These are phyloP conservation scores for Eleusine coracana DNA, from an alignment of 176 grass and related monocot species.

Conservation along the genomic window DNA sequence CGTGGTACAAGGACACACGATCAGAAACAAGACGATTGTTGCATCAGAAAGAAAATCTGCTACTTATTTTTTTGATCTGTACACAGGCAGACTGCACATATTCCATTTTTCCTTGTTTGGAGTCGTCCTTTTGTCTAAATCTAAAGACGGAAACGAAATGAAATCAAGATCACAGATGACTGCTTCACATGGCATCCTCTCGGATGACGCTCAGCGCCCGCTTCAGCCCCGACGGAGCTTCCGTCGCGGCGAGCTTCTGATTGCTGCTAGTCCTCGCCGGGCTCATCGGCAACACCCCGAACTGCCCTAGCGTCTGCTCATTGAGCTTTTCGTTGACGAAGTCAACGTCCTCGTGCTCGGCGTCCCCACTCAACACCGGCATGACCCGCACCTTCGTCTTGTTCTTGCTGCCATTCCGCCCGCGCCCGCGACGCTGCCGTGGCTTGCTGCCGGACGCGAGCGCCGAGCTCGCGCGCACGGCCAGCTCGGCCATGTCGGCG, in stretches of 20 bases:
- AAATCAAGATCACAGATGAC: not conserved
- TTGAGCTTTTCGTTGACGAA: constrained; percentile 38
- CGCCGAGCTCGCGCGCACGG: constrained; percentile 55
- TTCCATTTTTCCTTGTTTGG: too few relatives aligned
- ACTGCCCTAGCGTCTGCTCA: constrained; percentile 26
- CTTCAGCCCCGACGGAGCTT: constrained; percentile 6
- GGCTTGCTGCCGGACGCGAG: not conserved
- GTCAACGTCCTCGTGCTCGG: not conserved
- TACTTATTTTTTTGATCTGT: too few relatives aligned
- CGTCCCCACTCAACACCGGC: not conserved
- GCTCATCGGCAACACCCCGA: not conserved
- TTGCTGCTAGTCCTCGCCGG: not conserved
- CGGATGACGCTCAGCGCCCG: constrained; percentile 23
- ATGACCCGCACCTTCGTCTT: constrained; percentile 15
- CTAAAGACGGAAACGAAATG: not conserved
- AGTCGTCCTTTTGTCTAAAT: not conserved
- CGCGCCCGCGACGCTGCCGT: not conserved
- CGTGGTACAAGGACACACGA: too few relatives aligned
- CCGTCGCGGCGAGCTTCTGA: not conserved
- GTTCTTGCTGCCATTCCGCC: not conserved
- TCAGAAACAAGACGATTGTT: too few relatives aligned
- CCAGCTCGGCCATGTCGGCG: constrained; percentile 57
- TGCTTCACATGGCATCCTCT: constrained; percentile 2
- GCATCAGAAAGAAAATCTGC: too few relatives aligned
- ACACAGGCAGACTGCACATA: too few relatives aligned